Base-by-base conservation (phyloP, 169 alveolate genomes). In the Eimeria sp. region DNA sequence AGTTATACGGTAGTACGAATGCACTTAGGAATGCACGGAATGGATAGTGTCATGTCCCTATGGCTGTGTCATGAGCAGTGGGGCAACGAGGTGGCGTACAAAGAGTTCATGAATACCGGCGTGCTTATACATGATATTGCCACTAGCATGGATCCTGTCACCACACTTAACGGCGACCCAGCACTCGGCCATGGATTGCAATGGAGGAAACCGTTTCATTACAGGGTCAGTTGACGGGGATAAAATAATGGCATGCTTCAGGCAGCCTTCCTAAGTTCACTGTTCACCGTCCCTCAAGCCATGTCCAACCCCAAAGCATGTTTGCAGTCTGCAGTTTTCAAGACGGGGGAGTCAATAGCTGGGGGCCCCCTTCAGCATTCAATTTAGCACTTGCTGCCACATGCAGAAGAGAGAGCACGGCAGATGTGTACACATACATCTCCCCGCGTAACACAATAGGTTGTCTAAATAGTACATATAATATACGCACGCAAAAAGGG, bases 91-190 rank as follows among this genome's bases (percentile, higher is more conserved):
- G 47, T 20, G 5, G 92, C 92, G 6, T 86, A 86, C 40, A 63
- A 86, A 34, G 92, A 86, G 27, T 86, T 86, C 49, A 63, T 61
- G 92, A 16, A 27, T 16, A 61, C 78, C 14, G 92, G 92, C 49
- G 92, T 63, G 14, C 57, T 86, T 22, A 43, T 58, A 86, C 92
- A 86, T 61, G 92, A 86, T 25, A 86, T 86, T 27, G 92, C 92
- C 30, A 58, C 78, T 22, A 86, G 78, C 51, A 63, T 86, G 80
- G 92, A 86, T 22, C 92, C 92, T 40, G 92, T 86, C 45, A 86
- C 92, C 80, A 86, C 92, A 14, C 58, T 86, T 58, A 86, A 86
- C 65, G 92, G 92, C 92, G 92, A 86, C 49, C 92, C 92, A 34
- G 92, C 57, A 10, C 75, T 86, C 43, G 92, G 92, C 47, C 92